Conservation (phyloP, 352 stramenopile species). For the Pythium sp. region DNA sequence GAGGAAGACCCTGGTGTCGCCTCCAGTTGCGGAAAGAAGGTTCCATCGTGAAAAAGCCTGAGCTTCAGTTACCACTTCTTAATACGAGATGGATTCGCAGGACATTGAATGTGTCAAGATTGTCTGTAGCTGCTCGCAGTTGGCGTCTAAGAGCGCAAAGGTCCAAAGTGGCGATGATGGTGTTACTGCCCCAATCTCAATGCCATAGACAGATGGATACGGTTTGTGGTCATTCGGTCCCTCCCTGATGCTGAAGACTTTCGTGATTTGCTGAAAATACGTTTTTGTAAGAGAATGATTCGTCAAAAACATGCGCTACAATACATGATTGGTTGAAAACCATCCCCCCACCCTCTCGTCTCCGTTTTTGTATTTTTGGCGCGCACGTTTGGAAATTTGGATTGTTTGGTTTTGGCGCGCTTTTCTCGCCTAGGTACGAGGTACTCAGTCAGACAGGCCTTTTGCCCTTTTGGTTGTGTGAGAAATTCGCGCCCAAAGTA, state of each 20-base stretch:
- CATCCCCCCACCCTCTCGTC: not conserved
- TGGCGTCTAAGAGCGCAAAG: too few species aligned
- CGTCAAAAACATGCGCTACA: not conserved
- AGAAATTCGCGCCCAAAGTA: conserved; percentile 5
- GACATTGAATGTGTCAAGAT: too few species aligned
- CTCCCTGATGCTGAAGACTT: not conserved
- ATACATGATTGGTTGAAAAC: not conserved
- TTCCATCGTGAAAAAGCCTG: not conserved
- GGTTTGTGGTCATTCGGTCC: not conserved
- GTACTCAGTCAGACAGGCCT: not conserved
- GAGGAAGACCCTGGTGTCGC: not conserved
- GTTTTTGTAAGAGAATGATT: not conserved
- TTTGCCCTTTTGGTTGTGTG: not conserved
- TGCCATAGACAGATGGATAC: not conserved
- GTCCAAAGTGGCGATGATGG: not conserved
- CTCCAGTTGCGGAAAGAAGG: not conserved
- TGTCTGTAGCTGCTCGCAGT: too few species aligned
- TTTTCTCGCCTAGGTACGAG: conserved; percentile 24
- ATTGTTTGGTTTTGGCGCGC: conserved; percentile 33
- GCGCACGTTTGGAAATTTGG: conserved; percentile 7
- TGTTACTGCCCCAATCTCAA: not conserved
- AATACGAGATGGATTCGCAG: too few species aligned
- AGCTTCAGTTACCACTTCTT: not conserved
- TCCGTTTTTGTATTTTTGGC: not conserved
- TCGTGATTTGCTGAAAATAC: not conserved